phyloP scores from a whole-genome alignment of 345 rosid species.

The Odontarrhena argentea region DNA sequence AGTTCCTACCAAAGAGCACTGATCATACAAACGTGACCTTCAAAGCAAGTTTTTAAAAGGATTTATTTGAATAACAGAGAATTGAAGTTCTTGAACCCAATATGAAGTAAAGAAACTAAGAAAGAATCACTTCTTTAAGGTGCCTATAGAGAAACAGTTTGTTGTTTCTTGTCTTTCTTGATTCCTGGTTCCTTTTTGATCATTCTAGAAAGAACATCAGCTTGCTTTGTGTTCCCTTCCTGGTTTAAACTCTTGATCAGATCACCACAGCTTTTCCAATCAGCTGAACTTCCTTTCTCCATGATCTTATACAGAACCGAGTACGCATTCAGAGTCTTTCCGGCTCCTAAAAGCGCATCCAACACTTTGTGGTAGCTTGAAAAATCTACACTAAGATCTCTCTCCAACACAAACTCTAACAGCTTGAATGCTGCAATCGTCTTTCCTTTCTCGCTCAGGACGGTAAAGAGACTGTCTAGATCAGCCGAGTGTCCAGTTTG shows the following conservation, averaged over 20 bases:
- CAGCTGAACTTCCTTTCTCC: conserved; percentile 68
- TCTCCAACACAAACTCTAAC: conserved; percentile 70
- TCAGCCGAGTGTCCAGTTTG: conserved; percentile 54
- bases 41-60: conserved; percentile 27
- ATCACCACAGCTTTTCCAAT: conserved; percentile 73
- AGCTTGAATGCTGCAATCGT: conserved; percentile 83
- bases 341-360: conserved; percentile 78
- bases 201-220: conserved; percentile 84
- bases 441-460: conserved; percentile 77
- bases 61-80: conserved; percentile 27
- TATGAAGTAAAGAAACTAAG: background rate
- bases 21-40: conserved; percentile 28
- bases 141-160: conserved; percentile 26
- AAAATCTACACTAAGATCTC: conserved; percentile 58
- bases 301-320: conserved; percentile 76
- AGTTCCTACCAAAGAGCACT: conserved; percentile 14
- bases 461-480: conserved; percentile 61
- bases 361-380: conserved; percentile 77
- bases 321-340: conserved; percentile 90
- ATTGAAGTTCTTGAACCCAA: background rate
- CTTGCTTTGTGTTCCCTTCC: conserved; percentile 88
- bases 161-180: conserved; percentile 44
- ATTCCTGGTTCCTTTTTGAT: conserved; percentile 48
- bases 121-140: conserved; percentile 27
- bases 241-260: conserved; percentile 74